phyloP scores from a whole-genome alignment of 78 protist genomes.

The Planoprotostelium fungivorum region DNA sequence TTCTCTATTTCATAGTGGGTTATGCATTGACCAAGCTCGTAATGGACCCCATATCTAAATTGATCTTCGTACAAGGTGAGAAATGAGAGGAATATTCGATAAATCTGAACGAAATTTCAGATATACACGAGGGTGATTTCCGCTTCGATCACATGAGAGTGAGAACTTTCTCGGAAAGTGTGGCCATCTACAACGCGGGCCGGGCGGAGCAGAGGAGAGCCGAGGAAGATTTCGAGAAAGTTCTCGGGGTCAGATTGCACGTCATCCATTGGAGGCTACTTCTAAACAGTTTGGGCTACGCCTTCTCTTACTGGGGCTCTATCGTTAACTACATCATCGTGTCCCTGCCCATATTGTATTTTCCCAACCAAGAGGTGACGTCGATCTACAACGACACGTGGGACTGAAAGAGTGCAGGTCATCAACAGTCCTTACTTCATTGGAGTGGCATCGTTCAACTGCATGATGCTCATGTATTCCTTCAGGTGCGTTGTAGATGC shows the following conservation, averaged over 20 bases:
- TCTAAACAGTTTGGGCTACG: neutral
- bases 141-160: conserved; percentile 52
- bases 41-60: conserved; percentile 34
- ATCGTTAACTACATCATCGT: conserved; percentile 15
- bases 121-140: conserved; percentile 66
- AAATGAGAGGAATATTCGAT: neutral
- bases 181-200: conserved; percentile 35
- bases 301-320: neutral
- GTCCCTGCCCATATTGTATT: neutral
- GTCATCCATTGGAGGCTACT: neutral
- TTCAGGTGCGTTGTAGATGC: neutral
- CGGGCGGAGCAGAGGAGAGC: neutral
- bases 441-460: neutral
- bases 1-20: conserved; percentile 45
- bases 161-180: conserved; percentile 46
- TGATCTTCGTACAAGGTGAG: conserved; percentile 25
- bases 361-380: neutral
- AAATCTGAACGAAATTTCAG: neutral
- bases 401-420: neutral
- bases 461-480: neutral
- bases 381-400: too few relatives aligned
- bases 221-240: neutral
- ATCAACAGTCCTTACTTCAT: neutral
- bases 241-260: neutral
- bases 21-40: conserved; percentile 28